phyloP scores from a whole-genome alignment of 305 asterid species.

The Fraxinus nigra region DNA sequence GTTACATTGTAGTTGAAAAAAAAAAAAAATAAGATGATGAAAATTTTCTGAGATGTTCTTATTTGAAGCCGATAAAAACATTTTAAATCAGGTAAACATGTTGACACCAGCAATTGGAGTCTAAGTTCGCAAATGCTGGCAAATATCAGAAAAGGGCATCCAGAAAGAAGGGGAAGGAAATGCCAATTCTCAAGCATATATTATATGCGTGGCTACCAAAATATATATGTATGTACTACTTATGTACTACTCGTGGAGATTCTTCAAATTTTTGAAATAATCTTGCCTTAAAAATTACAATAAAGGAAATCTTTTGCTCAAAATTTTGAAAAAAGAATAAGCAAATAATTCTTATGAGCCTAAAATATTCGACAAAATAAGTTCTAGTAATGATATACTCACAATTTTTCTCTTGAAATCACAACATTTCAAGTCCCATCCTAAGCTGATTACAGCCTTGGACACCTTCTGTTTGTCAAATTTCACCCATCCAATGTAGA shows the following conservation, averaged over 20 bases:
- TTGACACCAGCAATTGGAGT: background rate
- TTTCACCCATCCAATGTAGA: slow-evolving; percentile 77
- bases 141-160: background rate
- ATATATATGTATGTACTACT: background rate
- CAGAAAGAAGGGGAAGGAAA: background rate
- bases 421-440: slow-evolving; percentile 50
- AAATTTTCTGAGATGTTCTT: background rate
- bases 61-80: background rate
- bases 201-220: background rate
- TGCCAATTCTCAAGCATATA: background rate
- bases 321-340: background rate
- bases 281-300: background rate
- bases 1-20: background rate
- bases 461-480: slow-evolving; percentile 35
- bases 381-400: slow-evolving; percentile 30
- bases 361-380: background rate
- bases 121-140: background rate
- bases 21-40: background rate
- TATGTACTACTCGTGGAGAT: background rate
- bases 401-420: slow-evolving; percentile 55
- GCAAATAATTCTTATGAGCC: background rate
- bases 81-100: background rate
- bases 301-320: background rate
- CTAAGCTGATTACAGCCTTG: slow-evolving; percentile 62
- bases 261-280: background rate